A percentile compares a stretch with the other conserved stretches of the same genome.
Conservation (phyloP, 202 grass and related monocot genomes). For the Zizania palustris region DNA sequence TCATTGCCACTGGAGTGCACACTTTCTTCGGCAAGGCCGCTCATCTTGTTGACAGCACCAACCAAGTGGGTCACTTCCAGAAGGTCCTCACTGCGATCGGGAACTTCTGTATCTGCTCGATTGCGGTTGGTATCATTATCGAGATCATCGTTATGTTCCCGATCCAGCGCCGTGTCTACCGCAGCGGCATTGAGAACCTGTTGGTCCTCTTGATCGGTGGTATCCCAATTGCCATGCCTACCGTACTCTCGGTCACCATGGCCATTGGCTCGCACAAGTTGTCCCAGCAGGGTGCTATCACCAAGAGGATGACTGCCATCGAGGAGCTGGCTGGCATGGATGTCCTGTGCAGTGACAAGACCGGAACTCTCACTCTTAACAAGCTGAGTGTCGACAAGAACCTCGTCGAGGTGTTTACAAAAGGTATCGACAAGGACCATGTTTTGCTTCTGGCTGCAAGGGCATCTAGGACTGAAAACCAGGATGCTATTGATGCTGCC, state of each 20-base stretch:
- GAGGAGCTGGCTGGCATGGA: constrained; percentile 87
- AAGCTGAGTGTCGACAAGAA: constrained; percentile 69
- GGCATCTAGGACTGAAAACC: constrained; percentile 73
- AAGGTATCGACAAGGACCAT: constrained; percentile 46
- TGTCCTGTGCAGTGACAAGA: constrained; percentile 80
- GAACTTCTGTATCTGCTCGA: constrained; percentile 78
- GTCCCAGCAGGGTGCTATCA: constrained; percentile 74
- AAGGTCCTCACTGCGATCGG: constrained; percentile 72
- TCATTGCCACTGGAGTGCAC: constrained; percentile 75
- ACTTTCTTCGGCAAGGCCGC: constrained; percentile 82
- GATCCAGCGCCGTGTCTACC: too few species aligned
- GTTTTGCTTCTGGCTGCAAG: constrained; percentile 69
- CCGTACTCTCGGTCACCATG: constrained; percentile 78
- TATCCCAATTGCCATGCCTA: constrained; percentile 78
- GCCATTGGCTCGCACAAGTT: constrained; percentile 72
- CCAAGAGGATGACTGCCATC: constrained; percentile 84
- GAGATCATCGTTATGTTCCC: constrained; percentile 58
- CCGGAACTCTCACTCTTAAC: constrained; percentile 76
- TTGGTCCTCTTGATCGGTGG: constrained; percentile 69
- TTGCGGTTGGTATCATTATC: constrained; percentile 62
- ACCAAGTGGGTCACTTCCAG: constrained; percentile 69
- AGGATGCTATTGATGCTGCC: constrained; percentile 81
- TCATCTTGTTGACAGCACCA: constrained; percentile 70
- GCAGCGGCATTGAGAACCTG: too few species aligned
- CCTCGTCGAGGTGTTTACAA: constrained; percentile 65